Conservation (phyloP, 495 filamentous ascomycete genomes). For the Opeltia flavorubescens region DNA sequence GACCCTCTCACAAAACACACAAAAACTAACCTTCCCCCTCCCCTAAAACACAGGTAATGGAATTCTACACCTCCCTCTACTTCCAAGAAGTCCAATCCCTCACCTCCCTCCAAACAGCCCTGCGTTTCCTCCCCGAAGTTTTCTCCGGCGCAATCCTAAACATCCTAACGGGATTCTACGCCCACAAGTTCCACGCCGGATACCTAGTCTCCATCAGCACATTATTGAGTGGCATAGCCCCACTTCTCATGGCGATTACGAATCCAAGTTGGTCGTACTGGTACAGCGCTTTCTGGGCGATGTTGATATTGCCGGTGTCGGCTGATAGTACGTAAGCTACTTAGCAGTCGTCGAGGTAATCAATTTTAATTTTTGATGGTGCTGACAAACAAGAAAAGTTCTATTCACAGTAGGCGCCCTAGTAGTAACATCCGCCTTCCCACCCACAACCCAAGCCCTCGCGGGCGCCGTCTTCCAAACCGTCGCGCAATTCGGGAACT, state of each 20-base stretch:
- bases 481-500: slow-evolving; percentile 44
- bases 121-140: slow-evolving; percentile 42
- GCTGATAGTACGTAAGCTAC: slow-evolving; percentile 3
- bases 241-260: slow-evolving; percentile 37
- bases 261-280: slow-evolving; percentile 39
- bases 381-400: slow-evolving; percentile 7
- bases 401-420: slow-evolving; percentile 45
- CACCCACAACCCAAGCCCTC: slow-evolving; percentile 40
- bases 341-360: background rate
- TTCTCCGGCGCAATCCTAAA: slow-evolving; percentile 39
- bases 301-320: slow-evolving; percentile 3
- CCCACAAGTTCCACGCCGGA: slow-evolving; percentile 37
- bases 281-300: slow-evolving; percentile 36
- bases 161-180: slow-evolving; percentile 36
- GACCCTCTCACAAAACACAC: background rate
- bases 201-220: slow-evolving; percentile 32
- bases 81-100: slow-evolving; percentile 29
- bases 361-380: background rate
- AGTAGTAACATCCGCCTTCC: slow-evolving; percentile 44
- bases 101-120: slow-evolving; percentile 29
- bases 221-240: slow-evolving; percentile 29
- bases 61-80: slow-evolving; percentile 17
- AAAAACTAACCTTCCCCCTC: background rate
- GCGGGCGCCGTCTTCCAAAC: slow-evolving; percentile 55
- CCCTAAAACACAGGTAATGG: slow-evolving; percentile 5